Conservation (phyloP, 2,329 filamentous ascomycete genomes). For the Exophiala dermatitidis region DNA sequence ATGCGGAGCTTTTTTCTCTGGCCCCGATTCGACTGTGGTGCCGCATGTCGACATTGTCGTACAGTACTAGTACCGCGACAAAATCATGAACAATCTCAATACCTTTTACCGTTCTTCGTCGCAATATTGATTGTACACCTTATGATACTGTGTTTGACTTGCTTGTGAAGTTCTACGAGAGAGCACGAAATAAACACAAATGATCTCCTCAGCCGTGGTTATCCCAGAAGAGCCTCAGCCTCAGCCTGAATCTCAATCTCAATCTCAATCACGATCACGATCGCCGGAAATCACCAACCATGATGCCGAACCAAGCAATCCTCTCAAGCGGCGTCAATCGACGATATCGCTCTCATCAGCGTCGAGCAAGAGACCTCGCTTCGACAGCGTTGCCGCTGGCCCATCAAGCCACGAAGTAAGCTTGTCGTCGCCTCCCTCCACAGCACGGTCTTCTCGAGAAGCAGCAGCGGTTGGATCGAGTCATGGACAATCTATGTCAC, state of each 20-base stretch:
- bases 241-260: neutral
- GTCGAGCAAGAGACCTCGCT: conserved; percentile 18
- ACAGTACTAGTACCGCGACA: neutral
- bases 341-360: conserved; percentile 14
- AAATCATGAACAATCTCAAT: neutral
- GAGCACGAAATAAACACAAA: conserved; percentile 3
- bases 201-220: conserved; percentile 34
- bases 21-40: conserved; percentile 3
- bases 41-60: neutral
- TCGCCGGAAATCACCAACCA: neutral
- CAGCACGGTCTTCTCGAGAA: neutral
- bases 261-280: no score
- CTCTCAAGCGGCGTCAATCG: conserved; percentile 21
- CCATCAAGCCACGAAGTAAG: conserved; percentile 43
- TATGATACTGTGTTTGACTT: no score
- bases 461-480: neutral
- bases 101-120: neutral
- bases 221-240: conserved; percentile 27
- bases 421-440: conserved; percentile 28
- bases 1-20: conserved; percentile 5
- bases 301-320: conserved; percentile 2
- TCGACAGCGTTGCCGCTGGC: conserved; percentile 3
- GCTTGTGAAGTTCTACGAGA: neutral
- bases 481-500: conserved; percentile 8
- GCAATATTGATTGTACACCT: no score